phyloP scores from a whole-genome alignment of 2,329 filamentous ascomycete genomes.

The Hymenoscyphus occultus region DNA sequence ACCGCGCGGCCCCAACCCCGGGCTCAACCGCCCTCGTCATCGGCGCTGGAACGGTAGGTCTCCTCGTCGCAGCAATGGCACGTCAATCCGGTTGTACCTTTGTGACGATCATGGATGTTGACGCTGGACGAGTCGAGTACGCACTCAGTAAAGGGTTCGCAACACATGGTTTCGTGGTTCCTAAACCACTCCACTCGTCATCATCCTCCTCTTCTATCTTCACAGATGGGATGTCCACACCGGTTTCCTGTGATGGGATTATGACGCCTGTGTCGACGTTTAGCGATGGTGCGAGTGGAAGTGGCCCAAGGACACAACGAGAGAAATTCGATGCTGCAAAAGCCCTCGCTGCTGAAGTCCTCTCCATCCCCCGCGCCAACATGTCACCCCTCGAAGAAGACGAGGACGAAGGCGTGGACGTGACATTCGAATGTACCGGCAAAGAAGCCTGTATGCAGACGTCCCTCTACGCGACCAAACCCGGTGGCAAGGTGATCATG shows the following conservation, averaged over 20 bases:
- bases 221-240: slow-evolving; percentile 48
- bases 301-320: slow-evolving; percentile 5
- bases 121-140: slow-evolving; percentile 57
- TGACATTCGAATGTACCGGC: slow-evolving; percentile 74
- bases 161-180: slow-evolving; percentile 56
- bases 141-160: slow-evolving; percentile 57
- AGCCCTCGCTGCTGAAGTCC: slow-evolving; percentile 47
- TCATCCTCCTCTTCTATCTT: slow-evolving; percentile 44
- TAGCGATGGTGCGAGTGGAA: slow-evolving; percentile 27
- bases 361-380: slow-evolving; percentile 38
- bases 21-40: slow-evolving; percentile 59
- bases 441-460: slow-evolving; percentile 74
- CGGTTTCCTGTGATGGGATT: slow-evolving; percentile 37
- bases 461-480: slow-evolving; percentile 66
- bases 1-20: slow-evolving; percentile 50
- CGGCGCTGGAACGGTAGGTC: slow-evolving; percentile 62
- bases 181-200: slow-evolving; percentile 43
- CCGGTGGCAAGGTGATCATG: slow-evolving; percentile 71
- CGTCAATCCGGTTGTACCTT: slow-evolving; percentile 56
- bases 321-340: slow-evolving; percentile 51
- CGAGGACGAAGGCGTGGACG: slow-evolving; percentile 64
- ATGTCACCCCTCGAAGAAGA: slow-evolving; percentile 40
- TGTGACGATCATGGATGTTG: slow-evolving; percentile 60
- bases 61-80: slow-evolving; percentile 62
- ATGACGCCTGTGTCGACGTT: slow-evolving; percentile 43